Base-by-base conservation (phyloP, 345 rosid species). In the Erodium maritimum region DNA sequence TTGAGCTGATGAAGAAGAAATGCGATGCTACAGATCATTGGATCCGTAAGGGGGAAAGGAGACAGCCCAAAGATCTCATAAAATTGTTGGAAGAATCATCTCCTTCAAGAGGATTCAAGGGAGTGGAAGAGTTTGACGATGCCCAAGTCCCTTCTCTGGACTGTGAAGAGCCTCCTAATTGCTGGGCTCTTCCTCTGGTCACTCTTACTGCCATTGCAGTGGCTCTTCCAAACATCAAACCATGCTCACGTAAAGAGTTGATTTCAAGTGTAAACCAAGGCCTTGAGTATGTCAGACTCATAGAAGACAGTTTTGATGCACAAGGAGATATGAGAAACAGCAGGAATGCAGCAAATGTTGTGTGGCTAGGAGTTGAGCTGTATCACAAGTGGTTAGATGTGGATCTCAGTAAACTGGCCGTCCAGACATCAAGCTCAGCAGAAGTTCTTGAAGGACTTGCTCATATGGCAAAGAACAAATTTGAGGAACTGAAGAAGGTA, bases 141-240 rank as follows among this genome's bases (percentile, higher is more conserved):
- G 54, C 62, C 67, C 55, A 68, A 9, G 75, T 91, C 61, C 77
- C 69, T 52, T 66, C 79, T 54, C 67, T 91, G 24, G 81, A 73
- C 20, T 21, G 59, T 50, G 82, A 67, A 22, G 85, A 82, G 58
- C 96, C 96, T 57, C 87, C 84, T 0, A 79, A 81, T 52, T 78
- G 87, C 59, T 91, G 95, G 98, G 73, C 88, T n/a, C 96, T 91
- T 57, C 82, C 95, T 3, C 45, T 91, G 8, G 93, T 72, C 50
- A 88, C 95, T 57, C 69, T 91, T n/a, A 69, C 88, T 55, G 78
- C 82, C 72, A 77, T 91, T 37, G 96, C 82, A 18, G 62, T 80
- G 16, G 72, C 95, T 52, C 79, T 84, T 63, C 88, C 95, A 13
- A 37, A 75, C 42, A 68, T 82, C 21, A 63, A 78, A 25, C 52